phyloP scores from a whole-genome alignment of 192 early-diverging fungal genomes.

The Backusella morwellensis region DNA sequence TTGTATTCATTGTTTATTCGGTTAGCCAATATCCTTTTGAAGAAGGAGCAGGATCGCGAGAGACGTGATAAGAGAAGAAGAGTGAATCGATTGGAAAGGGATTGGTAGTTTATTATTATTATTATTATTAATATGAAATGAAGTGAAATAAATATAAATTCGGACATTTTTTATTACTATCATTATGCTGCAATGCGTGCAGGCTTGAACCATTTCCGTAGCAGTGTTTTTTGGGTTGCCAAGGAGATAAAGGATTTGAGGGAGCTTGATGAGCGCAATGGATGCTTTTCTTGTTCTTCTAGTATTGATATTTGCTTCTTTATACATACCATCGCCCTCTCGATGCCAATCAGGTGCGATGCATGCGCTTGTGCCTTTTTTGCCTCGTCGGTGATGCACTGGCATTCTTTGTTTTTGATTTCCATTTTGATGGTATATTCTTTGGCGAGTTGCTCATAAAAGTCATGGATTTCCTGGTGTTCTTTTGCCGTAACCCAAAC shows the following conservation, averaged over 20 bases:
- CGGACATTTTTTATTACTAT: neutral
- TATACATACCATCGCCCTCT: neutral
- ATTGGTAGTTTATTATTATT: neutral
- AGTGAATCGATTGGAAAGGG: neutral
- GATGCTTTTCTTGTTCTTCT: neutral
- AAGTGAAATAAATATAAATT: neutral
- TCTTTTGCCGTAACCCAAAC: neutral
- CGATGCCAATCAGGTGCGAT: neutral
- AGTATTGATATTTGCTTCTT: neutral
- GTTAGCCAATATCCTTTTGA: constrained; percentile 39
- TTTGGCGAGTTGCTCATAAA: neutral
- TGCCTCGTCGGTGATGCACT: neutral
- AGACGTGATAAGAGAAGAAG: neutral
- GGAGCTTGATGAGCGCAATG: neutral
- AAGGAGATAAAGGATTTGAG: neutral
- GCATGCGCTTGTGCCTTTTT: neutral
- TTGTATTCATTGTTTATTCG: constrained; percentile 50
- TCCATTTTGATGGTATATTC: neutral
- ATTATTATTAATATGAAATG: neutral
- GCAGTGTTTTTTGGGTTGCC: neutral
- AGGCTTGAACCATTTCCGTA: neutral
- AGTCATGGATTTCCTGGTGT: neutral
- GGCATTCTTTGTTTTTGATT: neutral
- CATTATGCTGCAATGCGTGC: neutral
- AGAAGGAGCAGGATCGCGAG: constrained; percentile 31